Evolutionary conservation across 1,284 basidiomycete species (phyloP).

Genomic region (Boletus holoroseus): DNA sequence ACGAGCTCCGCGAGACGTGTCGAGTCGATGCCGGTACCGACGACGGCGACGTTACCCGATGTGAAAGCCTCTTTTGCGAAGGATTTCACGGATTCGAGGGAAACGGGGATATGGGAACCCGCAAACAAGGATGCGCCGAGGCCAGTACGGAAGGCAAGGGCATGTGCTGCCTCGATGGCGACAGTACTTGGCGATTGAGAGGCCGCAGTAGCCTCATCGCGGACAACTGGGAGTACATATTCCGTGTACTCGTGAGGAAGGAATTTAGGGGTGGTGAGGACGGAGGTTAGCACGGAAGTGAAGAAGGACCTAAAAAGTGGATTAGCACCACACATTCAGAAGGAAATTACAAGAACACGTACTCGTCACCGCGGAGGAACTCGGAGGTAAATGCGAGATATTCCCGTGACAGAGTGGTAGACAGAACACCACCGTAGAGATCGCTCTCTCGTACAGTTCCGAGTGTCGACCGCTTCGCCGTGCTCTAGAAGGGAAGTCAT

Average conservation of each 20-base stretch:
- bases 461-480: slow-evolving; percentile 79
- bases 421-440: slow-evolving; percentile 90
- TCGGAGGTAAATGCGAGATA: slow-evolving; percentile 91
- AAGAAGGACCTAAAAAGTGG: slow-evolving; percentile 64
- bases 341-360: slow-evolving; percentile 38
- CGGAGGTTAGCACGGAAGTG: slow-evolving; percentile 79
- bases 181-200: slow-evolving; percentile 54
- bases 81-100: slow-evolving; percentile 63
- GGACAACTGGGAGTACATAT: slow-evolving; percentile 74
- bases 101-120: slow-evolving; percentile 59
- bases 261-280: slow-evolving; percentile 78
- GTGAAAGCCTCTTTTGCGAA: slow-evolving; percentile 72
- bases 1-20: slow-evolving; percentile 67
- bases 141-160: slow-evolving; percentile 84
- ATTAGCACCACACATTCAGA: not conserved
- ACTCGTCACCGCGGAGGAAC: slow-evolving; percentile 96
- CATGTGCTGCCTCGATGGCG: slow-evolving; percentile 80
- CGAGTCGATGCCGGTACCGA: slow-evolving; percentile 81
- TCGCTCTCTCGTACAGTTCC: slow-evolving; percentile 91
- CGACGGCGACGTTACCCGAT: slow-evolving; percentile 74
- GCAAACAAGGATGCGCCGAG: slow-evolving; percentile 88
- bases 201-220: slow-evolving; percentile 66
- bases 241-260: slow-evolving; percentile 83
- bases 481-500: slow-evolving; percentile 50
- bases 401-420: slow-evolving; percentile 81